phyloP scores from a whole-genome alignment of 2,329 filamentous ascomycete species.

The Plectosphaerella plurivora region DNA sequence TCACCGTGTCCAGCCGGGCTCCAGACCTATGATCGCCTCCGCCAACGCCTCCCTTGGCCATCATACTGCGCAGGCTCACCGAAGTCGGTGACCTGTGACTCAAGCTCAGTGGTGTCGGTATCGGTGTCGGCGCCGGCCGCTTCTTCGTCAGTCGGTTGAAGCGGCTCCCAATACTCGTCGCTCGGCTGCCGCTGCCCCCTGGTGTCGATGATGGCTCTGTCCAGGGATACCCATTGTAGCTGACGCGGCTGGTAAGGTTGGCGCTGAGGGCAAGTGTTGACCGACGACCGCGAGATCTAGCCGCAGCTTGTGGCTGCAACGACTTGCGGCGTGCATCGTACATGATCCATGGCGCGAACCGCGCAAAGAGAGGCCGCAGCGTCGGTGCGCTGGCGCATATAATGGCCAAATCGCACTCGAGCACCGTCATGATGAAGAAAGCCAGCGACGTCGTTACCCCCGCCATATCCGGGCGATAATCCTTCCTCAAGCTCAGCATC shows the following conservation, averaged over 20 bases:
- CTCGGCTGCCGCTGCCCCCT: slow-evolving; percentile 12
- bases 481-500: slow-evolving; percentile 20
- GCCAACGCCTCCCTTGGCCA: slow-evolving; percentile 12
- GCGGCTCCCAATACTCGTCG: slow-evolving; percentile 12
- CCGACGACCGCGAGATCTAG: neutral
- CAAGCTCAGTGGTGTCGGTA: slow-evolving; percentile 7
- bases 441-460: slow-evolving; percentile 18
- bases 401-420: slow-evolving; percentile 29
- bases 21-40: slow-evolving; percentile 3
- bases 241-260: slow-evolving; percentile 21
- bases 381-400: slow-evolving; percentile 29
- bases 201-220: slow-evolving; percentile 13
- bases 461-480: slow-evolving; percentile 15
- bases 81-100: slow-evolving; percentile 19
- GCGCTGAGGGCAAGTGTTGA: slow-evolving; percentile 12
- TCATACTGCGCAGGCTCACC: slow-evolving; percentile 21
- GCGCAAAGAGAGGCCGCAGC: slow-evolving; percentile 21
- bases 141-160: slow-evolving; percentile 5
- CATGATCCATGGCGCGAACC: slow-evolving; percentile 18
- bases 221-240: slow-evolving; percentile 26
- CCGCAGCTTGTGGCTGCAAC: slow-evolving; percentile 1
- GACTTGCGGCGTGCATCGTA: slow-evolving; percentile 9
- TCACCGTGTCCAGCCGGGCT: slow-evolving; percentile 4
- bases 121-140: slow-evolving; percentile 9
- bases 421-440: slow-evolving; percentile 30